phyloP scores from a whole-genome alignment of 2,329 filamentous ascomycete species.

The Emydomyces testavorans region DNA sequence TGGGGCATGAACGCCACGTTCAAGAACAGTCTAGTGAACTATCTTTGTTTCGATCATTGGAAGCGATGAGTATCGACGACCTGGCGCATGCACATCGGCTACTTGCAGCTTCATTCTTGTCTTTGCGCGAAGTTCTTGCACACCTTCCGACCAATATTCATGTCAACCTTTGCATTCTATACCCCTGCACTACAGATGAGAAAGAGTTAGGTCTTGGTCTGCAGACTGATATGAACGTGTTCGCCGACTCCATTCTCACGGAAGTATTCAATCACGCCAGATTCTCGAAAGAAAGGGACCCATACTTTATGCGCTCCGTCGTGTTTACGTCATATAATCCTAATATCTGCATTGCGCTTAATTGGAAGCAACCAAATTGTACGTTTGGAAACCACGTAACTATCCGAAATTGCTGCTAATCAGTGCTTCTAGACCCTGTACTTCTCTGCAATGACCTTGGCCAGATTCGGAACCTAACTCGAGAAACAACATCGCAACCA shows the following conservation, averaged over 20 bases:
- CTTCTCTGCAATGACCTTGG: constrained; percentile 91
- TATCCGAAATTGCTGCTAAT: not conserved
- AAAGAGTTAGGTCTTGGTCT: constrained; percentile 57
- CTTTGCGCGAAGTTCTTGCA: constrained; percentile 62
- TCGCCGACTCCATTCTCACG: constrained; percentile 69
- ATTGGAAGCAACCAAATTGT: constrained; percentile 99
- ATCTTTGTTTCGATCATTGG: constrained; percentile 20
- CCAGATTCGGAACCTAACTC: constrained; percentile 32
- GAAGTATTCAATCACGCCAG: constrained; percentile 89
- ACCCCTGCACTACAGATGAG: constrained; percentile 67
- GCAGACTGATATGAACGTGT: constrained; percentile 70
- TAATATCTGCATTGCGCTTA: constrained; percentile 80
- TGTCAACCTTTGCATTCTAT: constrained; percentile 83
- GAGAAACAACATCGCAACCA: constrained; percentile 29
- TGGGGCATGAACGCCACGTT: constrained; percentile 32
- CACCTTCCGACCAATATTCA: constrained; percentile 69
- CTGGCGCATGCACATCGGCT: constrained; percentile 58
- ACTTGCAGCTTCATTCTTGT: constrained; percentile 64
- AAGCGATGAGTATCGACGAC: constrained; percentile 28
- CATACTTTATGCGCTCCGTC: constrained; percentile 69
- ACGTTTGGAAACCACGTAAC: constrained; percentile 23
- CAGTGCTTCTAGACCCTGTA: constrained; percentile 55
- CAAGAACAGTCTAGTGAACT: constrained; percentile 5
- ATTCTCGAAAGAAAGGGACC: constrained; percentile 50
- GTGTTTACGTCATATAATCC: constrained; percentile 92